Conservation (phyloP, 257 asterid species). For the Ballota nigra region DNA sequence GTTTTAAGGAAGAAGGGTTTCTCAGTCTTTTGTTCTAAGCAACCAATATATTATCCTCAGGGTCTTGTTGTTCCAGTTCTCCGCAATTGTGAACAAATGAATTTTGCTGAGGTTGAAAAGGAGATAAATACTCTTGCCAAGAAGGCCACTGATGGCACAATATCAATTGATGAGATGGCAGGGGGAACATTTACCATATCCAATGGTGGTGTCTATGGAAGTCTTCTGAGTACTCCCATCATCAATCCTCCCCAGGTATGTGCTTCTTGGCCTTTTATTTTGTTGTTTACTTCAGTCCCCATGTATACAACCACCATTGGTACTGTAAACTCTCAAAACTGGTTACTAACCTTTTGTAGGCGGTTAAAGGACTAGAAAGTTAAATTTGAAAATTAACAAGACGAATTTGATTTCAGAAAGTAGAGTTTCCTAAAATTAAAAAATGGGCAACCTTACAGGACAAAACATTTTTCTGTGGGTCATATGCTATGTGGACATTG, state of each 20-base stretch:
- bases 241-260: constrained; percentile 98
- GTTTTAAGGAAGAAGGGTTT: not conserved
- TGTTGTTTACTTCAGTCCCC: not conserved
- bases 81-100: constrained; percentile 82
- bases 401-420: too few species aligned
- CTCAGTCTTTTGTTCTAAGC: constrained; percentile 7
- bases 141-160: constrained; percentile 84
- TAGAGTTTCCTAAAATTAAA: too few species aligned
- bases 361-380: too few species aligned
- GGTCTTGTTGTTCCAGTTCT: constrained; percentile 98
- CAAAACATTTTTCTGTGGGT: too few species aligned
- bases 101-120: constrained; percentile 96
- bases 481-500: too few species aligned
- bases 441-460: too few species aligned
- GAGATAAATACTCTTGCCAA: constrained; percentile 83
- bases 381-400: too few species aligned
- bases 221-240: constrained; percentile 95
- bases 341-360: too few species aligned
- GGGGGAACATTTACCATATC: constrained; percentile 96
- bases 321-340: too few species aligned
- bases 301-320: not conserved
- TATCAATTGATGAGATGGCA: constrained; percentile 98
- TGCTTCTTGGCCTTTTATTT: constrained; percentile 3
- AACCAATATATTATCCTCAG: constrained; percentile 38
- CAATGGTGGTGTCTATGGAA: constrained; percentile 98